These are phyloP conservation scores for Oryza punctata DNA, from an alignment of 176 grass and related monocot genomes.

Conservation along the genomic window DNA sequence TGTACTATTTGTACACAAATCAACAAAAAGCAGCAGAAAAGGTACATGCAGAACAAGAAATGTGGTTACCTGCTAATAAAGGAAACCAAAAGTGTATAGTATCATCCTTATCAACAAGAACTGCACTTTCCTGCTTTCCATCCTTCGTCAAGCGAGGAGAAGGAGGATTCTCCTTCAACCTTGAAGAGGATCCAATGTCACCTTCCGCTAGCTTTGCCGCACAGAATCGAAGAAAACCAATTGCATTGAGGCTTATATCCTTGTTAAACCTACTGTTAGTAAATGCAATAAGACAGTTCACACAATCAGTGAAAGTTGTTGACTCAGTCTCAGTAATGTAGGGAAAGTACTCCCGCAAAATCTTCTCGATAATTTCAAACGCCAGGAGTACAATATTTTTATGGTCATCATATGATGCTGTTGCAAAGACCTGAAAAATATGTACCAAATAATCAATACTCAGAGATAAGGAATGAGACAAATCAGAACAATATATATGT, in stretches of 20 bases:
- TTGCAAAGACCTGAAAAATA: slow-evolving; percentile 91
- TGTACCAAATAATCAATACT: slow-evolving; percentile 25
- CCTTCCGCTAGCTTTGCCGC: slow-evolving; percentile 98
- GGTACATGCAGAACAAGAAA: slow-evolving; percentile 25
- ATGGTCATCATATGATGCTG: slow-evolving; percentile 98
- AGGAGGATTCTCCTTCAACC: slow-evolving; percentile 67
- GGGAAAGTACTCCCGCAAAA: slow-evolving; percentile 95
- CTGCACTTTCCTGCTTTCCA: slow-evolving; percentile 71
- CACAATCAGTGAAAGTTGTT: slow-evolving; percentile 90
- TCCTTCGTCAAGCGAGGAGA: slow-evolving; percentile 65
- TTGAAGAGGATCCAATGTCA: slow-evolving; percentile 81
- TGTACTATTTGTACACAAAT: slow-evolving; percentile 28
- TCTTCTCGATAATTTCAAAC: slow-evolving; percentile 99
- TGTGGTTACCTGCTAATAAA: slow-evolving; percentile 80
- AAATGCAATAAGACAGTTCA: slow-evolving; percentile 98
- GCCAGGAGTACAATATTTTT: slow-evolving; percentile 97
- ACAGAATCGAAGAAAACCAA: slow-evolving; percentile 98
- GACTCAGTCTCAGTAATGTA: slow-evolving; percentile 98
- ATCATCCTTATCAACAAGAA: slow-evolving; percentile 85
- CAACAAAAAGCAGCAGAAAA: slow-evolving; percentile 32
- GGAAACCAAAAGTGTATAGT: slow-evolving; percentile 99
- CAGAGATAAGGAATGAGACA: slow-evolving; percentile 28
- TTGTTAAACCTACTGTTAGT: slow-evolving; percentile 98
- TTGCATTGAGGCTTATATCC: slow-evolving; percentile 98
- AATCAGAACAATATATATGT: slow-evolving; percentile 12